phyloP scores from a whole-genome alignment of 495 filamentous ascomycete species.

The Penicillium soppii region DNA sequence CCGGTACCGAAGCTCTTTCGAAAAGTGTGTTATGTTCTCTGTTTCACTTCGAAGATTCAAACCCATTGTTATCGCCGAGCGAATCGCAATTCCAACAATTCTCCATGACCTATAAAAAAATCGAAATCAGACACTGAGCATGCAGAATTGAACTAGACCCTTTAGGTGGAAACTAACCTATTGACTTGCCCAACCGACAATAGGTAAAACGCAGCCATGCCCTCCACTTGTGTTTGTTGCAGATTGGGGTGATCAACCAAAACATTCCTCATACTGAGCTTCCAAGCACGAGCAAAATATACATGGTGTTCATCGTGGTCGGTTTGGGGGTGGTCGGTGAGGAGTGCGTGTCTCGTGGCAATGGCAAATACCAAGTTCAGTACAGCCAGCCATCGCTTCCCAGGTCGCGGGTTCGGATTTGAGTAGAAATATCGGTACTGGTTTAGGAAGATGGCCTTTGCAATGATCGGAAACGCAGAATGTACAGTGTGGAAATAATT shows the following conservation, averaged over 20 bases:
- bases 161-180: slow-evolving; percentile 43
- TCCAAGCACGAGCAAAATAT: slow-evolving; percentile 60
- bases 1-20: slow-evolving; percentile 45
- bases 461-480: slow-evolving; percentile 58
- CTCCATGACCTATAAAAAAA: slow-evolving; percentile 54
- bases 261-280: slow-evolving; percentile 48
- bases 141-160: too few relatives aligned
- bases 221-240: slow-evolving; percentile 57
- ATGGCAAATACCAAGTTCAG: slow-evolving; percentile 69
- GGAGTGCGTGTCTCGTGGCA: slow-evolving; percentile 47
- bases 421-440: slow-evolving; percentile 44
- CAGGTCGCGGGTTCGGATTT: slow-evolving; percentile 32
- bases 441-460: slow-evolving; percentile 41
- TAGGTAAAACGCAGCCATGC: slow-evolving; percentile 59
- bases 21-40: slow-evolving; percentile 39
- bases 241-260: slow-evolving; percentile 56
- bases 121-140: too few relatives aligned
- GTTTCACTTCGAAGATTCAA: slow-evolving; percentile 61
- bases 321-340: slow-evolving; percentile 34
- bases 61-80: slow-evolving; percentile 58
- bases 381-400: slow-evolving; percentile 56
- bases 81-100: slow-evolving; percentile 57
- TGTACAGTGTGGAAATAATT: slow-evolving; percentile 59
- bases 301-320: slow-evolving; percentile 47
- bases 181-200: slow-evolving; percentile 58